phyloP scores from a whole-genome alignment of 2,329 filamentous ascomycete species.

The Rhynchosporium agropyri region DNA sequence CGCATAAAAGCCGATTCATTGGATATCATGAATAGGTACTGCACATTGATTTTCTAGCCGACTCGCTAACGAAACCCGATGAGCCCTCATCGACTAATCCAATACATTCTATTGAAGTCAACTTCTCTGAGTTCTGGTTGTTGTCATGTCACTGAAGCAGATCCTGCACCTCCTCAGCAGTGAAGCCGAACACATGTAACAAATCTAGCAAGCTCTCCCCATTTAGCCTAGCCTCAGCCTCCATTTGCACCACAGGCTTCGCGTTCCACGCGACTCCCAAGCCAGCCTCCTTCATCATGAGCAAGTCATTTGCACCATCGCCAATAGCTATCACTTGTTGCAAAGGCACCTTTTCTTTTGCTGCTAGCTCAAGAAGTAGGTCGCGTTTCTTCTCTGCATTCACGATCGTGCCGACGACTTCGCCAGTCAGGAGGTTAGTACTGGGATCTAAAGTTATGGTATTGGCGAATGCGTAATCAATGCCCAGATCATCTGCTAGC shows the following conservation, averaged over 20 bases:
- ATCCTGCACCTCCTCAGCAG: slow-evolving; percentile 61
- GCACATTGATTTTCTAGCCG: slow-evolving; percentile 8
- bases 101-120: neutral
- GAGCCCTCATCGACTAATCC: neutral
- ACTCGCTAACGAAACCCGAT: neutral
- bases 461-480: slow-evolving; percentile 90
- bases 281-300: slow-evolving; percentile 77
- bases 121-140: neutral
- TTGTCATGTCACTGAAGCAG: slow-evolving; percentile 16
- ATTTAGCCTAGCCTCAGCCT: slow-evolving; percentile 74
- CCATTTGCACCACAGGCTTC: slow-evolving; percentile 79
- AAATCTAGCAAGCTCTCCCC: slow-evolving; percentile 70
- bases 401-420: slow-evolving; percentile 72
- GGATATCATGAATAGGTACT: neutral
- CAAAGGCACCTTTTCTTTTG: slow-evolving; percentile 64
- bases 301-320: slow-evolving; percentile 80
- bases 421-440: slow-evolving; percentile 64
- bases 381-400: slow-evolving; percentile 75
- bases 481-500: slow-evolving; percentile 77
- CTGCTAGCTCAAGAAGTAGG: slow-evolving; percentile 70
- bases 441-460: slow-evolving; percentile 68
- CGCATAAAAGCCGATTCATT: too few relatives aligned
- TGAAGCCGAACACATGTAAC: slow-evolving; percentile 74
- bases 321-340: slow-evolving; percentile 74
- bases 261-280: slow-evolving; percentile 83